These are phyloP conservation scores for Tolypocladium nubicola DNA, from an alignment of 2,329 filamentous ascomycete species.

Conservation along the genomic window DNA sequence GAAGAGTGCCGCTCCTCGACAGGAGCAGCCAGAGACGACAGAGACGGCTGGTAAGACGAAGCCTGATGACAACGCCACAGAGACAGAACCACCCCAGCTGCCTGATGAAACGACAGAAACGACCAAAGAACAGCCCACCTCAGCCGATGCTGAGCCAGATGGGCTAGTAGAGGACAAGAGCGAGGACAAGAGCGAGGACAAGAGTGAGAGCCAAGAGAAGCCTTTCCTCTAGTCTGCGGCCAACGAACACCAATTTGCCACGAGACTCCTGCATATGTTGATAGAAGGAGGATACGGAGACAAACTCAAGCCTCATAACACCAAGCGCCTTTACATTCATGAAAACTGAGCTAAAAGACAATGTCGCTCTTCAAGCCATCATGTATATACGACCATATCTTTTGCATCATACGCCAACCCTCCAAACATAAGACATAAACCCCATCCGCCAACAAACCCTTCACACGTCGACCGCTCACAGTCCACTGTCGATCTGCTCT, in stretches of 20 bases:
- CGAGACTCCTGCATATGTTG: background rate
- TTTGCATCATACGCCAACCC: too few relatives aligned
- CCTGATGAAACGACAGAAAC: background rate
- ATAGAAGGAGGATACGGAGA: background rate
- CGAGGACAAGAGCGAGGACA: background rate
- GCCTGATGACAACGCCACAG: background rate
- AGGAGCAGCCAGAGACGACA: background rate
- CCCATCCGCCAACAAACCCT: too few relatives aligned
- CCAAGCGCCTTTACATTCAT: background rate
- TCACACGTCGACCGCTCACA: constrained; percentile 17
- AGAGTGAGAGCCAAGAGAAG: background rate
- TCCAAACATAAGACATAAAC: too few relatives aligned
- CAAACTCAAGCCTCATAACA: background rate
- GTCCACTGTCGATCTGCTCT: constrained; percentile 43
- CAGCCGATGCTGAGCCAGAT: background rate
- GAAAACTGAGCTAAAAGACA: background rate
- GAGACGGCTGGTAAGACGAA: background rate
- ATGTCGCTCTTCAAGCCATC: background rate
- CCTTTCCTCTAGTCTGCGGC: background rate
- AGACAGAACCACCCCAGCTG: background rate
- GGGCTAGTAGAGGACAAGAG: background rate
- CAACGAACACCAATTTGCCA: background rate
- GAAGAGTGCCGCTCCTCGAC: background rate
- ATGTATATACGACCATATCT: background rate
- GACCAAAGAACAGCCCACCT: background rate